These are phyloP conservation scores for Monosporascus sp. DNA, from an alignment of 2,329 filamentous ascomycete genomes.

Conservation along the genomic window DNA sequence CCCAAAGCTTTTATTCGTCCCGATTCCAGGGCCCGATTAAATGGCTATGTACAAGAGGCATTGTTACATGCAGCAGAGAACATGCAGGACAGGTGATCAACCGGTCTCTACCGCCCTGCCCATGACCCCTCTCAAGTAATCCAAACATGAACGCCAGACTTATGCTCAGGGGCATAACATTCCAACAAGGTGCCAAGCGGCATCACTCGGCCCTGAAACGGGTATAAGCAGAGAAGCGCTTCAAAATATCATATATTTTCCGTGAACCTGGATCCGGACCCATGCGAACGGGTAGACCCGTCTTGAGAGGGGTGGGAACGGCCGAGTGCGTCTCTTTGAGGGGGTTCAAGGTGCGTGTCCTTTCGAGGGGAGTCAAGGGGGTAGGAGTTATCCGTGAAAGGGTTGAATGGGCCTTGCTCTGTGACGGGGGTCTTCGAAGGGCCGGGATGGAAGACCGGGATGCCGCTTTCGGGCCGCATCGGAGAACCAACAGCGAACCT, in stretches of 20 bases:
- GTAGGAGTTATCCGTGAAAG: conserved; percentile 21
- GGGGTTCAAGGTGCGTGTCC: conserved; percentile 15
- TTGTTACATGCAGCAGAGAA: conserved; percentile 13
- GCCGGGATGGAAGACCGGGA: conserved; percentile 58
- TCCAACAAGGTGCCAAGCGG: conserved; percentile 18
- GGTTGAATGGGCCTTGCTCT: conserved; percentile 45
- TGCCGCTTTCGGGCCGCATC: conserved; percentile 55
- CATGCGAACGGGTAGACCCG: conserved; percentile 25
- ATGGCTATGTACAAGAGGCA: conserved; percentile 9
- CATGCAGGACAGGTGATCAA: conserved; percentile 2
- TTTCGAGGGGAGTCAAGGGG: no score
- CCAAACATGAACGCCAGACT: conserved; percentile 20
- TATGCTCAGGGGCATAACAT: conserved; percentile 16
- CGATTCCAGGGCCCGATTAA: conserved; percentile 3
- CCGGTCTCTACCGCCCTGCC: conserved; percentile 4
- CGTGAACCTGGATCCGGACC: conserved; percentile 34
- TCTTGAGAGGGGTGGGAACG: conserved; percentile 31
- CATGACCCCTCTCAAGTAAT: conserved; percentile 11
- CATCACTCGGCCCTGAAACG: conserved; percentile 19
- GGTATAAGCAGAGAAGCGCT: conserved; percentile 11
- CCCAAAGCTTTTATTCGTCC: conserved; percentile 8
- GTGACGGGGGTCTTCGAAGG: conserved; percentile 58
- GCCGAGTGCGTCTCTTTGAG: conserved; percentile 29
- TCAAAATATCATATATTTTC: conserved; percentile 31
- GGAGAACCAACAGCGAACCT: conserved; percentile 49